Base-by-base conservation (phyloP, 805 yeast genomes). In the Tetrapisispora pingtungensis region DNA sequence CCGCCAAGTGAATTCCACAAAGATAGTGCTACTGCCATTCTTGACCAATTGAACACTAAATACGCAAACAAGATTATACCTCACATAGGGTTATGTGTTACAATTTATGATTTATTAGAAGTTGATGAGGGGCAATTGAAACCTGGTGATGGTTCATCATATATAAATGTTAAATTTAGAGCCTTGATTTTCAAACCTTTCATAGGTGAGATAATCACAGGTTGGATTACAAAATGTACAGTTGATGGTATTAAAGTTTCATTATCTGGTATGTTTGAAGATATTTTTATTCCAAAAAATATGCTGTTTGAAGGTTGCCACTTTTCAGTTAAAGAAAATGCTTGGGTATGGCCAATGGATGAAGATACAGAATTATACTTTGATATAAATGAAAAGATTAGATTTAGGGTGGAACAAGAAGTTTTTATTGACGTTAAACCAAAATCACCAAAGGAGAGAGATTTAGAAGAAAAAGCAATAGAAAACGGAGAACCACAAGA, bases 81-180 rank as follows among this genome's bases (percentile, higher is more conserved):
- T 41, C 83, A 83, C 56, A 69, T 88, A 17, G 99, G 99, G 1
- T 72, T 93, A 3, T 89, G 87, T 36, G 67, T 93, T 15, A 73
- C 93, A 1, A 73, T 90, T 15, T 90, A 90, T 80, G 98, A 93
- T 59, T 61, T 93, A 4, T 65, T 80, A 37, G 74, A 73, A n/a
- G 79, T 84, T 22, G 85, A 84, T 40, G 97, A 93, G 54, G 98
- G 97, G 4, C 71, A 85, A 50, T 70, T 93, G 47, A 83, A 80
- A 55, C 96, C 96, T 1, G 97, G 98, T 8, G 97, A 93, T 64
- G 97, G 98, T 8, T 87, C 89, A 1, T 73, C 87, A 4, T 89
- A 73, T 55, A 79, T 86, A 34, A 83, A 81, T 50, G 84, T 82
- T 17, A 74, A 70, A 44, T 85, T 88, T 58, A 67, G 97, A 42